Base-by-base conservation (phyloP, 2,329 filamentous ascomycete species). In the Cytospora piceicola region DNA sequence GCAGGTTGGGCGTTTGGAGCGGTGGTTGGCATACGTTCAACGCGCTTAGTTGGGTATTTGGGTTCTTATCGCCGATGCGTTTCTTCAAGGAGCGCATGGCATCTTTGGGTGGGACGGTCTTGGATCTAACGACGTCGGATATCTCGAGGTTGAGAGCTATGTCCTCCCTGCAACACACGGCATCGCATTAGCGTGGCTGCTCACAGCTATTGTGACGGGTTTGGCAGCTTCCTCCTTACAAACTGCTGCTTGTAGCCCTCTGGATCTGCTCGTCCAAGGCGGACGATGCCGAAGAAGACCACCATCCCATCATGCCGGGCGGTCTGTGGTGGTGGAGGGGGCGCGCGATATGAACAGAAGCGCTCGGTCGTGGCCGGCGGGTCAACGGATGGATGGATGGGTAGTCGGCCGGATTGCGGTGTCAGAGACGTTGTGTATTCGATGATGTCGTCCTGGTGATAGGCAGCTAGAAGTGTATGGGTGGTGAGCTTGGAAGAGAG, bases 111-210 rank as follows among this genome's bases (percentile, higher is more conserved):
- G 94, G 93, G 59, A 99, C 94, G 22, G 93, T 96, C 82, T 98
- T 98, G 74, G 94, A 98, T 73, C 95, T 88, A 78, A 99, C 97
- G 72, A 96, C 84, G 81, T 99, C 95, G 77, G 94, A 97, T 73
- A 99, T 98, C 79, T 99, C 95, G 74, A 99, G 89, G 77, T 98
- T 98, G 72, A 97, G 87, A 51, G 95, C 91, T 77, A 99, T 98
- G 75, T 99, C 94, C 80, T 99, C 94, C 71, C 93, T 96, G 73
- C 22, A 65, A 55, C 49, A 66, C 36, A 51, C 27, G 32, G 39
- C 42, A 61, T 34, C 61, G 54, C 55, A 15, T 73, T 39, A 74
- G 71, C n/a, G n/a, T 65, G 62, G 42, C 39, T 64, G 53, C 20
- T 4, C 4, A 24, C 54, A n/a, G 53, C 29, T 9, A 12, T 36